Conservation (phyloP, 441 rosid species). For the Euphorbia celastroides region DNA sequence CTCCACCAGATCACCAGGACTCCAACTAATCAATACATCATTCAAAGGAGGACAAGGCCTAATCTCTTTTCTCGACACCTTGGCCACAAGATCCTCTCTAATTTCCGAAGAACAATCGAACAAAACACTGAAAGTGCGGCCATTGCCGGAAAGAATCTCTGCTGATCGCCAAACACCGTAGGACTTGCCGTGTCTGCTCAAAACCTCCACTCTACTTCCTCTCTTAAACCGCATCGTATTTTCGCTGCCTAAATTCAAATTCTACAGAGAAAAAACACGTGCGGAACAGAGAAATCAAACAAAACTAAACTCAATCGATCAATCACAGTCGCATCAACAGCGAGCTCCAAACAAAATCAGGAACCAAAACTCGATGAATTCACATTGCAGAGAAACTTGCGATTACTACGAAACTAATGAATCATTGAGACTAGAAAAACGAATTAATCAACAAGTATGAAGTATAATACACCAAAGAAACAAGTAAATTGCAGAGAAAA, state of each 20-base stretch:
- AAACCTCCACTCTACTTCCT: conserved; percentile 66
- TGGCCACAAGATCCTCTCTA: conserved; percentile 25
- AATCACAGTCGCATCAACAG: neutral
- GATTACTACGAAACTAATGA: neutral
- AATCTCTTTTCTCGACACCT: conserved; percentile 43
- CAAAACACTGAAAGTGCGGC: conserved; percentile 43
- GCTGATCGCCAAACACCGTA: conserved; percentile 57
- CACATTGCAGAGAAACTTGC: neutral
- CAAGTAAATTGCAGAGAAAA: neutral
- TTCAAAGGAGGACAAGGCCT: conserved; percentile 60
- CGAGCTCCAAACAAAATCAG: neutral
- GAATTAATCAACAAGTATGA: neutral
- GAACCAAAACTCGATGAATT: neutral
- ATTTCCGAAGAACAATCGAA: conserved; percentile 20
- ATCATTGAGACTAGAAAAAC: neutral
- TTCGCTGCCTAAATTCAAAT: neutral
- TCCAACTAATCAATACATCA: conserved; percentile 32
- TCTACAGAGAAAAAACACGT: conserved; percentile 1
- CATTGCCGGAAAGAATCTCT: conserved; percentile 50
- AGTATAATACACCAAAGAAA: neutral
- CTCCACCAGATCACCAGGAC: conserved; percentile 58
- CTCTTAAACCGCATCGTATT: conserved; percentile 54
- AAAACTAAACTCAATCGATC: neutral
- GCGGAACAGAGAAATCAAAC: neutral
- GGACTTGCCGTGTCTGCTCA: conserved; percentile 37